Evolutionary conservation across 768 basidiomycete genomes (phyloP).

Genomic region (Gloeostereum incarnatum): DNA sequence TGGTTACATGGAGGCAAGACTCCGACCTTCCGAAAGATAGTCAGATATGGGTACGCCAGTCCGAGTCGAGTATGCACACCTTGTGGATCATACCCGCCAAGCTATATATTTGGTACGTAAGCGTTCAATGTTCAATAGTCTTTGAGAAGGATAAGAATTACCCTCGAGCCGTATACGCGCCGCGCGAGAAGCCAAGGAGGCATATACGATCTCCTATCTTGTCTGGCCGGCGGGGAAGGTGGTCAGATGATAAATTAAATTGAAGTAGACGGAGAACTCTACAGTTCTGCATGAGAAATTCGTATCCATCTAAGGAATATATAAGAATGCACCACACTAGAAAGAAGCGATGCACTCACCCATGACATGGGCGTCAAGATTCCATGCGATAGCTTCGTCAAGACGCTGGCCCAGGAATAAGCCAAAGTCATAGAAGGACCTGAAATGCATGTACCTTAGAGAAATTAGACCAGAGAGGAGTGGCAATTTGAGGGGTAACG

Average conservation of each 20-base stretch:
- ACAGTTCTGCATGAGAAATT: conserved; percentile 58
- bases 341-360: conserved; percentile 20
- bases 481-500: conserved; percentile 39
- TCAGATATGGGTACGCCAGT: not conserved
- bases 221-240: conserved; percentile 20
- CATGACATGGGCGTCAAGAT: conserved; percentile 48
- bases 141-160: conserved; percentile 6
- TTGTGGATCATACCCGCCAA: conserved; percentile 40
- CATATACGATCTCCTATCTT: conserved; percentile 18
- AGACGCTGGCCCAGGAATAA: conserved; percentile 1
- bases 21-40: conserved; percentile 34
- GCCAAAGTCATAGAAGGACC: not conserved
- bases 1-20: conserved; percentile 43
- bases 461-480: conserved; percentile 29
- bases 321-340: not conserved
- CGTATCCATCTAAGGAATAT: conserved; percentile 37
- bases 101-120: conserved; percentile 11
- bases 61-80: conserved; percentile 15
- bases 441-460: conserved; percentile 14
- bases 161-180: conserved; percentile 58
- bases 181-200: conserved; percentile 50
- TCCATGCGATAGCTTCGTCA: conserved; percentile 31
- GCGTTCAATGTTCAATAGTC: not conserved
- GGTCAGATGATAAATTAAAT: not conserved
- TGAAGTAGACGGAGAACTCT: conserved; percentile 10